phyloP scores from a whole-genome alignment of 2,329 filamentous ascomycete species.

The Colletotrichum musae region DNA sequence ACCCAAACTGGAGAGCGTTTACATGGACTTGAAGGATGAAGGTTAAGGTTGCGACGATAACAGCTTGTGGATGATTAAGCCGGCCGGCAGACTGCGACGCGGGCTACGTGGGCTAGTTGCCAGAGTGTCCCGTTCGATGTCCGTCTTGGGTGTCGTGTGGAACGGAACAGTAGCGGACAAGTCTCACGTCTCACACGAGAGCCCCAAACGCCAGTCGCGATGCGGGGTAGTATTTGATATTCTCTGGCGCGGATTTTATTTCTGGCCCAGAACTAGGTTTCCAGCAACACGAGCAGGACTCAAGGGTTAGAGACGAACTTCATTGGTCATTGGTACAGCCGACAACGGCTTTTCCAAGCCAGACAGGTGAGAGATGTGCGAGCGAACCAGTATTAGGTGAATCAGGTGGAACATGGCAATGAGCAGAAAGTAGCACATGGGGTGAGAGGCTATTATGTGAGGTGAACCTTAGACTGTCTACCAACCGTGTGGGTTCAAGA shows the following conservation, averaged over 20 bases:
- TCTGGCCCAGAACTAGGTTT: conserved; percentile 9
- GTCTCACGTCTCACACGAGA: conserved; percentile 40
- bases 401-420: neutral
- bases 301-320: conserved; percentile 30
- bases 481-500: neutral
- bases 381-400: neutral
- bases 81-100: neutral
- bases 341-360: conserved; percentile 5
- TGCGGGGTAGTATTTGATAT: conserved; percentile 37
- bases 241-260: conserved; percentile 11
- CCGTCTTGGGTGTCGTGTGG: conserved; percentile 21
- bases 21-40: neutral
- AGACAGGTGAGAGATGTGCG: conserved; percentile 9
- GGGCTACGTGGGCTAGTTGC: conserved; percentile 5
- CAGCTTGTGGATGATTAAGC: conserved; percentile 16
- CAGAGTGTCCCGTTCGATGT: conserved; percentile 25
- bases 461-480: neutral
- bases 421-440: neutral
- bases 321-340: conserved; percentile 5
- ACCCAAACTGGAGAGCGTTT: conserved; percentile 5
- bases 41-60: conserved; percentile 28
- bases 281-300: conserved; percentile 19
- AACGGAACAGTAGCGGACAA: conserved; percentile 30
- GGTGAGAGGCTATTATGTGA: neutral
- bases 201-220: conserved; percentile 33